Conservation (phyloP, 371 early-diverging fungal genomes). For the Circinella minor region DNA sequence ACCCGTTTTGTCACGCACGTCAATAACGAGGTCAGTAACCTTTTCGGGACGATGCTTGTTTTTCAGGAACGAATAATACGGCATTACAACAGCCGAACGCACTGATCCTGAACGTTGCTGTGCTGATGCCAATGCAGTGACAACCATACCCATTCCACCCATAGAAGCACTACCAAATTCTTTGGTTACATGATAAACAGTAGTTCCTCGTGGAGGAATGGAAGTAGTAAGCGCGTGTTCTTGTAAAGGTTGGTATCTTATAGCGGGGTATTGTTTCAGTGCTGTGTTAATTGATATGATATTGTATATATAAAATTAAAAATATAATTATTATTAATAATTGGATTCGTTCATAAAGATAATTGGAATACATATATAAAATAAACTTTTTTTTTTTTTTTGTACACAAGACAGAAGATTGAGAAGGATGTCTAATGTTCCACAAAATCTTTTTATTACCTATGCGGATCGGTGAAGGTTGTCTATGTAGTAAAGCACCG, state of each 20-base stretch:
- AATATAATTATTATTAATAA: neutral
- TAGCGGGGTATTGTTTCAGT: constrained; percentile 51
- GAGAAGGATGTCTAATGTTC: constrained; percentile 21
- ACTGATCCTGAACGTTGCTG: constrained; percentile 55
- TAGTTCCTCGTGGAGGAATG: constrained; percentile 39
- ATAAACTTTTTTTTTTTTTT: neutral
- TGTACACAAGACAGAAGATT: constrained; percentile 5
- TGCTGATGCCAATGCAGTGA: constrained; percentile 65
- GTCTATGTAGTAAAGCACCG: constrained; percentile 41
- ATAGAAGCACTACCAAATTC: constrained; percentile 62
- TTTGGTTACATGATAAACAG: constrained; percentile 63
- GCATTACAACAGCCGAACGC: constrained; percentile 64
- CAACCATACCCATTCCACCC: constrained; percentile 64
- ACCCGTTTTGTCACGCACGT: constrained; percentile 56
- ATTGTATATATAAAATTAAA: neutral
- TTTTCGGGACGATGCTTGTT: constrained; percentile 34
- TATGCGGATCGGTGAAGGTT: constrained; percentile 53
- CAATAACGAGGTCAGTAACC: constrained; percentile 45
- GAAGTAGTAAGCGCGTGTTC: constrained; percentile 27
- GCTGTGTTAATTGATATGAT: constrained; percentile 13
- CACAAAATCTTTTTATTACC: constrained; percentile 42
- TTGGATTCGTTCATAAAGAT: no score
- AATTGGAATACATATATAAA: no score
- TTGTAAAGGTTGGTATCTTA: constrained; percentile 55
- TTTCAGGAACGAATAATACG: constrained; percentile 61